Base-by-base conservation (phyloP, 495 filamentous ascomycete genomes). In the Penicillium atrosanguineum region DNA sequence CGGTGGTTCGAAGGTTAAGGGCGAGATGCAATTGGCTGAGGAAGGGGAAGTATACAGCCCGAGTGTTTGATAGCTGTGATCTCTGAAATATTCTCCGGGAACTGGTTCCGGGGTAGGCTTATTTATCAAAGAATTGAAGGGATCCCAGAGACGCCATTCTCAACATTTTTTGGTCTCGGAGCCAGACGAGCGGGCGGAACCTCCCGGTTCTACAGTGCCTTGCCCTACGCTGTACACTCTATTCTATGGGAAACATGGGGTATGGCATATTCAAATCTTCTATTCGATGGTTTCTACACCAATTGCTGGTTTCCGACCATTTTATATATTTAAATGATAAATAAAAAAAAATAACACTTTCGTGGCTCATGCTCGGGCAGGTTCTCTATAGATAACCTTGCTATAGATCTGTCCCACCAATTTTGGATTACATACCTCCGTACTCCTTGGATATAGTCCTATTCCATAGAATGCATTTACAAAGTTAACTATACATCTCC, bases 161-260 rank as follows among this genome's bases (percentile, higher is more conserved):
- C 34, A 48, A 48, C 46, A 8, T 6, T 41, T 47, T 19, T 26
- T 39, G 16, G 31, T 31, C 34, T 46, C 46, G 52, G 52, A 42
- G 53, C 31, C 39, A 52, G 31, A 36, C 34, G 9, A 21, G 21
- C 57, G 57, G 57, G 52, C 57, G 57, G 57, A 56, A 23, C 57
- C 57, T 56, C 41, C 57, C 57, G 57, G 37, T 25, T 40, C 34
- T 40, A 29, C 23, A 18, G 42, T 50, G 26, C 51, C 43, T 43
- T 23, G 23, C 21, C 47, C 20, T 51, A 55, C 52, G 46, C 56
- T 37, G 56, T 59, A 59, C 7, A 28, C 9, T 7, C 38, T 46
- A 34, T 55, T 50, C 46, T 55, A 51, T 41, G 48, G 18, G 9
- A 39, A 51, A 42, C 31, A 38, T 44, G 55, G 50, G 55, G 50